Evolutionary conservation across 2,329 filamentous ascomycete genomes (phyloP), one percentile per base, ranked within the genome.

Genomic region (Penicillium aurantiogriseum): DNA sequence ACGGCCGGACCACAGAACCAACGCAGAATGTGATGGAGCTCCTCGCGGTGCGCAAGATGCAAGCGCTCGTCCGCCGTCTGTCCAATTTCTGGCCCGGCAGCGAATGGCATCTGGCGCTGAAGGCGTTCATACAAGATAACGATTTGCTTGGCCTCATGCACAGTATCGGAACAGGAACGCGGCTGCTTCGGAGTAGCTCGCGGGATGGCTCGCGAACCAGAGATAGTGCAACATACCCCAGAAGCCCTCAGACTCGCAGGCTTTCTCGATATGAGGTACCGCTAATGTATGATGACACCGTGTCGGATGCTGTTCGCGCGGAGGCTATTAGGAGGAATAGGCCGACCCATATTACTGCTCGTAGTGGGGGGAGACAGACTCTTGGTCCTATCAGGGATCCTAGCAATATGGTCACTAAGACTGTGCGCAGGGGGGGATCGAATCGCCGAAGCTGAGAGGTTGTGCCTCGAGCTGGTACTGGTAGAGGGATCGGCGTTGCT

Each of bases 141-240:
- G n/a, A 50, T 11, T 3, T 55, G 17, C 2, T 1, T 19, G 4
- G 38, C 5, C 36, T 55, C 9, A 35, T 4, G 5, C 38, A 51
- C 23, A 55, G 53, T 11, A 55, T 55, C 8, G 53, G 45, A 6
- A 51, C 53, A 6, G 53, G 25, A 23, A 43, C 39, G 11, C 31
- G 53, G 15, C 21, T 27, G 27, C 39, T 42, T 19, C 45, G 53
- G 7, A 51, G 53, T 11, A 23, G 7, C 9, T 43, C 44, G 29
- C n/a, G 45, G n/a, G 45, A 47, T 9, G 23, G 4, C 19, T 47
- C 44, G 19, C 44, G n/a, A 29, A n/a, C 17, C 5, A 9, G 42
- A 10, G 9, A 10, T 29, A n/a, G 27, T 3, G 27, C 6, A 33
- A 13, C 6, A 7, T 46, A 33, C 11, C 44, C 31, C 31, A n/a